These are phyloP conservation scores for Leccinum truebloodii DNA, from an alignment of 768 basidiomycete species.

Conservation along the genomic window DNA sequence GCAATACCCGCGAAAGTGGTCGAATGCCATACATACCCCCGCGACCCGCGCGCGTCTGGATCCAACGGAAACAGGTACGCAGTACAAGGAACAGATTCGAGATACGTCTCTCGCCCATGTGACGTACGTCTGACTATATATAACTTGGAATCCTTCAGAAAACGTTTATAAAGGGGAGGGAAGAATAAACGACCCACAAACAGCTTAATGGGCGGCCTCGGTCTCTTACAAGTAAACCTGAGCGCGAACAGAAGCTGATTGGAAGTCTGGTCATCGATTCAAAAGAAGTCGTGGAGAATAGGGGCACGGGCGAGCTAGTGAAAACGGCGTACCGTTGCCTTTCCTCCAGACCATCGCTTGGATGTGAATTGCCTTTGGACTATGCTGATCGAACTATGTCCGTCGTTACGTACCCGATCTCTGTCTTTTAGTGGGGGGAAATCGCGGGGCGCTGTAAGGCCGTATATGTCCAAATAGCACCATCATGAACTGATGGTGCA, in stretches of 20 bases:
- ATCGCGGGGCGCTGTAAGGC: neutral
- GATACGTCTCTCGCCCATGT: neutral
- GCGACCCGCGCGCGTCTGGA: neutral
- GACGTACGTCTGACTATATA: neutral
- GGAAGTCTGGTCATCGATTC: neutral
- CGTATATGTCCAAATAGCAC: neutral
- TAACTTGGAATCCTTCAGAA: neutral
- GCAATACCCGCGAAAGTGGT: neutral
- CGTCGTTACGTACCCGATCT: neutral
- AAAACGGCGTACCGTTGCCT: neutral
- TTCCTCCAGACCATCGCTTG: neutral
- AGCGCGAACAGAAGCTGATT: neutral
- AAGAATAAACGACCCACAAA: neutral
- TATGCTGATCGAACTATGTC: neutral
- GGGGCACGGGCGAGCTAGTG: neutral
- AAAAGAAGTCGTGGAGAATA: neutral
- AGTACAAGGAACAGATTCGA: neutral
- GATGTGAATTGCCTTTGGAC: neutral
- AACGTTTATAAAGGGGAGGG: neutral
- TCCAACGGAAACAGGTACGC: neutral
- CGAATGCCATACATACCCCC: neutral
- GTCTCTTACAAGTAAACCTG: neutral
- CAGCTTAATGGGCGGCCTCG: neutral
- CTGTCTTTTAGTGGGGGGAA: neutral
- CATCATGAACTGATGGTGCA: neutral